Evolutionary conservation across 805 yeast species (phyloP).

Genomic region (Wickerhamiella hasegawae): DNA sequence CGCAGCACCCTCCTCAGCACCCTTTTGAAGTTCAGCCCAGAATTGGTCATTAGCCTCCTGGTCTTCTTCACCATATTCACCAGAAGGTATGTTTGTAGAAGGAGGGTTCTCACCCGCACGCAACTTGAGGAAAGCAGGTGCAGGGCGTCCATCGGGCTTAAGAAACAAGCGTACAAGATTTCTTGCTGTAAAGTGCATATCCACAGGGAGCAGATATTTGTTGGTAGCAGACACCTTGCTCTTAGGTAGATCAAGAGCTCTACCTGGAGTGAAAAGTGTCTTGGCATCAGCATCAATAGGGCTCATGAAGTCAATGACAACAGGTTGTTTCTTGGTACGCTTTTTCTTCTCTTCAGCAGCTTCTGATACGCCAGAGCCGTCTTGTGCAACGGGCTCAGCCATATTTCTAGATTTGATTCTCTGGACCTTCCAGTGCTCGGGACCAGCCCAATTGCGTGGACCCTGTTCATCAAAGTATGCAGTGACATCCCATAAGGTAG

Average conservation of each 20-base stretch:
- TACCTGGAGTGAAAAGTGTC: slow-evolving; percentile 27
- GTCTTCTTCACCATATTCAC: slow-evolving; percentile 6
- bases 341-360: not conserved
- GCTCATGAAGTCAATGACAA: slow-evolving; percentile 29
- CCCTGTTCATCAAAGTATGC: slow-evolving; percentile 32
- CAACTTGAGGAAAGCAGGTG: slow-evolving; percentile 8
- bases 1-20: not conserved
- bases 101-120: slow-evolving; percentile 1
- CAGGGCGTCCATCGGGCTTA: slow-evolving; percentile 33
- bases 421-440: slow-evolving; percentile 80
- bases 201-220: slow-evolving; percentile 50
- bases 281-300: slow-evolving; percentile 25
- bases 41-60: slow-evolving; percentile 42
- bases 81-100: not conserved
- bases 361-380: not conserved
- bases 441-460: slow-evolving; percentile 67
- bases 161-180: slow-evolving; percentile 50
- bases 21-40: slow-evolving; percentile 44
- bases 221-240: slow-evolving; percentile 27
- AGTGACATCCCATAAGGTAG: not conserved
- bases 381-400: not conserved
- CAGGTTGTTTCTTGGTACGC: slow-evolving; percentile 19
- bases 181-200: slow-evolving; percentile 53
- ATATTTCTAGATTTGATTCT: slow-evolving; percentile 28
- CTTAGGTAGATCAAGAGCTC: slow-evolving; percentile 28